Base-by-base conservation (phyloP, 352 stramenopile species). In the Phytophthora pluvialis region DNA sequence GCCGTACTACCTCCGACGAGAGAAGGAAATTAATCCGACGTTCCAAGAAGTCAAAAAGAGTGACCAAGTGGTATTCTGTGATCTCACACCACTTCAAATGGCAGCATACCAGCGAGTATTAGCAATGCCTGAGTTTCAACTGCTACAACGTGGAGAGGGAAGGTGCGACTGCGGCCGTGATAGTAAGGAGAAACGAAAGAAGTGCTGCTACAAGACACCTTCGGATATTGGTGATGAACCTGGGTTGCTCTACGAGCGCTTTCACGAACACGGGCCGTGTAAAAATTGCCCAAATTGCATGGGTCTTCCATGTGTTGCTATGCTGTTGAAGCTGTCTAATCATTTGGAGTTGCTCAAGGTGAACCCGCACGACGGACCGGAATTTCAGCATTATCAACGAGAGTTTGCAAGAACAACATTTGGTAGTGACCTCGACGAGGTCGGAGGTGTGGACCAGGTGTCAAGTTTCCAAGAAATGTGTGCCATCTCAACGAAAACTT, bases 331-430 rank as follows among this genome's bases (percentile, higher is more conserved):
- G 50, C 58, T 94, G 10, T 88, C 80, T 13, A 94, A 94, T 49
- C 86, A 94, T 64, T 80, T 92, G 68, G 86, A 94, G 57, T 51
- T 94, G 38, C 67, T 94, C 9, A 90, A 91, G 56, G 82, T 92
- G 9, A 91, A 91, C 43, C 81, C 78, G 1, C 72, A 59, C 21
- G 83, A 90, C 28, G 35, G 75, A 7, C 60, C 63, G 1, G 72
- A 86, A 15, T 55, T 90, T 11, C 86, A 94, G 64, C 53, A 76
- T 4, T 85, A 88, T 43, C 69, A 78, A 47, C 70, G 75, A 3
- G 67, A 70, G 1, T 94, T 94, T 66, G 83, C 86, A 6, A 67
- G 38, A 10, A 72, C 63, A 38, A 81, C 86, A 4, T 90, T 94
- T 64, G 86, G 78, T 5, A 53, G 64, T 5, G 80, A 94, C 36